Evolutionary conservation across 2,329 filamentous ascomycete genomes (phyloP).

Genomic region (Claviceps sp.): DNA sequence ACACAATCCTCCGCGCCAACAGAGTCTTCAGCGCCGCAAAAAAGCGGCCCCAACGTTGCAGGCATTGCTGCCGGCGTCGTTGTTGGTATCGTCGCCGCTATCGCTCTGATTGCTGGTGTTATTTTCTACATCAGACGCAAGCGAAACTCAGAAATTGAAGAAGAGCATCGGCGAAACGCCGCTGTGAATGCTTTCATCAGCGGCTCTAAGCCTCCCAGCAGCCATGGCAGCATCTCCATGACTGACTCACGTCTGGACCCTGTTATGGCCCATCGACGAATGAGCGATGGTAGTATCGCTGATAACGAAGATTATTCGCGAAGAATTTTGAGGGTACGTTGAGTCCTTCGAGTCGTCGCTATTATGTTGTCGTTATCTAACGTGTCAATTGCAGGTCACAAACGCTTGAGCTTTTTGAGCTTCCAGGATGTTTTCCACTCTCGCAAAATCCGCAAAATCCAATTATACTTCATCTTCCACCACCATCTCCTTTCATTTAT

Average conservation of each 20-base stretch:
- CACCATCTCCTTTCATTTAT: conserved; percentile 12
- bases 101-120: conserved; percentile 50
- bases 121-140: conserved; percentile 66
- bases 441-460: conserved; percentile 6
- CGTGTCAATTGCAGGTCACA: conserved; percentile 32
- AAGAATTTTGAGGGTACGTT: conserved; percentile 79
- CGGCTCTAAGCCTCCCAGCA: conserved; percentile 47
- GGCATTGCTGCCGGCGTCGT: conserved; percentile 83
- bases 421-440: neutral
- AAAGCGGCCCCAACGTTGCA: conserved; percentile 51
- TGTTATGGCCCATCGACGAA: conserved; percentile 66
- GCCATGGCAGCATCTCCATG: conserved; percentile 54
- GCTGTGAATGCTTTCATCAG: conserved; percentile 66
- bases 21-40: conserved; percentile 10
- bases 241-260: conserved; percentile 79
- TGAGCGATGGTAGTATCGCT: conserved; percentile 91
- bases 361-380: neutral
- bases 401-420: conserved; percentile 34
- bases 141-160: conserved; percentile 64
- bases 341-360: neutral
- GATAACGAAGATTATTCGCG: conserved; percentile 96
- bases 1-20: conserved; percentile 9
- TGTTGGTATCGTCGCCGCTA: conserved; percentile 61
- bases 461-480: conserved; percentile 19
- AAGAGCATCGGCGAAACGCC: conserved; percentile 71